Conservation (phyloP, 2,329 filamentous ascomycete genomes). For the Monosporascus sp. region DNA sequence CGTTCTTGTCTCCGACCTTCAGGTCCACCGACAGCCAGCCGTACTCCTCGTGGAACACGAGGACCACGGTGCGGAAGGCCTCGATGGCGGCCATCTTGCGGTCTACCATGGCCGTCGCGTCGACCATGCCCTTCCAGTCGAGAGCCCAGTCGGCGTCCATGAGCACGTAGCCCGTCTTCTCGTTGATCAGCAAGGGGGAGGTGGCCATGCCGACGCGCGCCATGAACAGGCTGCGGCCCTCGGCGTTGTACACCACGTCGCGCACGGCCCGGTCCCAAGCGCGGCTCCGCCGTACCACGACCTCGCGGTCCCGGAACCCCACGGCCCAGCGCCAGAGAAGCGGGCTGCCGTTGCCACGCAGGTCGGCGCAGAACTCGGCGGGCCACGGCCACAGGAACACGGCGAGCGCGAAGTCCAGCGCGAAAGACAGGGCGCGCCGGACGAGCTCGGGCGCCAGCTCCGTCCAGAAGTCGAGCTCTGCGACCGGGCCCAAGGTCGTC, state of each 20-base stretch:
- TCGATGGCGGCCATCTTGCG: conserved; percentile 53
- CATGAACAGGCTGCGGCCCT: conserved; percentile 53
- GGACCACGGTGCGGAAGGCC: conserved; percentile 65
- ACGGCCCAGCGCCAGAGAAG: conserved; percentile 66
- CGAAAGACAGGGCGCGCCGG: conserved; percentile 58
- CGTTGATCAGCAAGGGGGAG: conserved; percentile 56
- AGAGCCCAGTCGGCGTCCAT: conserved; percentile 84
- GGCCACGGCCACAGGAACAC: conserved; percentile 70
- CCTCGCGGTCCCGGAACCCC: conserved; percentile 73
- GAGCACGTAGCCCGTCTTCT: conserved; percentile 83
- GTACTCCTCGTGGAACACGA: conserved; percentile 61
- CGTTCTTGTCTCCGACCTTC: conserved; percentile 34
- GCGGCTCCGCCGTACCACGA: conserved; percentile 73
- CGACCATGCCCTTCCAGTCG: conserved; percentile 76
- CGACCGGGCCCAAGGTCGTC: conserved; percentile 54
- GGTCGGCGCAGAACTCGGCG: conserved; percentile 62
- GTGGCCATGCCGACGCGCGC: conserved; percentile 63
- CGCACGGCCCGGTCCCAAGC: conserved; percentile 61
- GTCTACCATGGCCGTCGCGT: conserved; percentile 65
- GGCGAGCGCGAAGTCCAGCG: conserved; percentile 67
- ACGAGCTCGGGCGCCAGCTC: conserved; percentile 52
- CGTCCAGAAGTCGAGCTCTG: conserved; percentile 45
- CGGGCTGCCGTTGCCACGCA: conserved; percentile 49
- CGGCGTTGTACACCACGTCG: conserved; percentile 41
- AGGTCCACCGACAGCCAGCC: conserved; percentile 68